phyloP scores from a whole-genome alignment of 441 rosid species.

The Rhodomyrtus psidioides region DNA sequence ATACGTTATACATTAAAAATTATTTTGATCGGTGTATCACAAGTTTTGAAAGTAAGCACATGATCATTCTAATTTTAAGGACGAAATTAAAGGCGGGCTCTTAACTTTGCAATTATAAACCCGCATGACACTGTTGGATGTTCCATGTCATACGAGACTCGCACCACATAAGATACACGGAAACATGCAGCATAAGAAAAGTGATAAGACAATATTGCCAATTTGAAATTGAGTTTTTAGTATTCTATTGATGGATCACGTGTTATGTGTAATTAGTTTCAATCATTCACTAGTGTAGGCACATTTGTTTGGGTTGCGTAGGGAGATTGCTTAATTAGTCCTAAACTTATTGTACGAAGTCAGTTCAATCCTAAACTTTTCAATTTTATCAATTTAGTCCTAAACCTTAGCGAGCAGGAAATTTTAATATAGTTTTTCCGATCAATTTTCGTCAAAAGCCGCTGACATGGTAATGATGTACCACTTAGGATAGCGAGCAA shows the following conservation, averaged over 20 bases:
- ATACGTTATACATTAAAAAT: no score
- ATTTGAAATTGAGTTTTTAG: background rate
- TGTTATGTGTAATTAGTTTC: background rate
- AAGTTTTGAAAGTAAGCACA: background rate
- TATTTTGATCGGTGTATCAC: accelerated
- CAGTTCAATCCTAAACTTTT: no score
- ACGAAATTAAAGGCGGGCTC: background rate
- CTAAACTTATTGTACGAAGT: background rate
- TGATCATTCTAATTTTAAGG: background rate
- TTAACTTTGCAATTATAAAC: accelerated
- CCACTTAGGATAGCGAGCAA: accelerated
- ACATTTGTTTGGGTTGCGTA: background rate
- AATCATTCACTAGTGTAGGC: background rate
- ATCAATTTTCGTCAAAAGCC: accelerated
- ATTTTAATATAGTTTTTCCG: accelerated
- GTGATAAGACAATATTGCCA: background rate
- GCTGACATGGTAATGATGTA: accelerated
- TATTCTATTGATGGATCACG: background rate
- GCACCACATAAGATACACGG: accelerated
- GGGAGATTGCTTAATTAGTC: background rate
- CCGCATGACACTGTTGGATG: accelerated
- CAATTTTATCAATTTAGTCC: no score
- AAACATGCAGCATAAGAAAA: background rate
- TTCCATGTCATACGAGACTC: background rate
- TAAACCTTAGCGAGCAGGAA: no score